A percentile compares a stretch with the other conserved stretches of the same genome.
Evolutionary conservation across 441 rosid species (phyloP).

Genomic region (Jatropha podagrica): DNA sequence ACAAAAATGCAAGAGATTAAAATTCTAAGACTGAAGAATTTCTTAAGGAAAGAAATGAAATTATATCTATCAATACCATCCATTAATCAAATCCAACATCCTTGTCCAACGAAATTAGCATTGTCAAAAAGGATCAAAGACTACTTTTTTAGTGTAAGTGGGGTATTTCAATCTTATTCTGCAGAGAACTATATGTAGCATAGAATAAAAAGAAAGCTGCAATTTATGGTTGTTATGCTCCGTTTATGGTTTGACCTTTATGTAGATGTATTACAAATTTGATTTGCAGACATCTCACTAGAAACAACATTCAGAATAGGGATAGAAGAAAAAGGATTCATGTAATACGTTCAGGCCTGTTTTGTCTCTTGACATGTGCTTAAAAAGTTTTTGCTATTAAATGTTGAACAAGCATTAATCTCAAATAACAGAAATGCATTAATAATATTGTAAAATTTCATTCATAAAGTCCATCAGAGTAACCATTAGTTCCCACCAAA

Average conservation of each 20-base stretch:
- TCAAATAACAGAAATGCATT: not conserved
- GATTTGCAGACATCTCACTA: not conserved
- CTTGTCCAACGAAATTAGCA: not conserved
- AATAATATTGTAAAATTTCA: not conserved
- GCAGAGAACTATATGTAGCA: not conserved
- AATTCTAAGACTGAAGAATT: constrained; percentile 13
- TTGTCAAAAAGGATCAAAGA: not conserved
- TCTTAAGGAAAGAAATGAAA: not conserved
- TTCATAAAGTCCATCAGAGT: not conserved
- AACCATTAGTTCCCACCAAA: not conserved
- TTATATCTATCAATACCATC: constrained; percentile 3
- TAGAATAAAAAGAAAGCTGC: not conserved
- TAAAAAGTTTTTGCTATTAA: not conserved
- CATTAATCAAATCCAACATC: not conserved
- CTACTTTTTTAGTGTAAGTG: not conserved
- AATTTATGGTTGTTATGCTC: not conserved
- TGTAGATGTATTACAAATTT: not conserved
- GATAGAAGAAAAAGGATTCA: not conserved
- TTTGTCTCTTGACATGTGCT: not conserved
- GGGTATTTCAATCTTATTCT: not conserved
- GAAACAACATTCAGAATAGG: not conserved
- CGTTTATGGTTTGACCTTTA: not conserved
- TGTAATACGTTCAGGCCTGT: not conserved
- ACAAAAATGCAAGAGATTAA: constrained; percentile 13
- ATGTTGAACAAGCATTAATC: not conserved